phyloP scores from a whole-genome alignment of 495 filamentous ascomycete species.

The Tuber umbilicatum region DNA sequence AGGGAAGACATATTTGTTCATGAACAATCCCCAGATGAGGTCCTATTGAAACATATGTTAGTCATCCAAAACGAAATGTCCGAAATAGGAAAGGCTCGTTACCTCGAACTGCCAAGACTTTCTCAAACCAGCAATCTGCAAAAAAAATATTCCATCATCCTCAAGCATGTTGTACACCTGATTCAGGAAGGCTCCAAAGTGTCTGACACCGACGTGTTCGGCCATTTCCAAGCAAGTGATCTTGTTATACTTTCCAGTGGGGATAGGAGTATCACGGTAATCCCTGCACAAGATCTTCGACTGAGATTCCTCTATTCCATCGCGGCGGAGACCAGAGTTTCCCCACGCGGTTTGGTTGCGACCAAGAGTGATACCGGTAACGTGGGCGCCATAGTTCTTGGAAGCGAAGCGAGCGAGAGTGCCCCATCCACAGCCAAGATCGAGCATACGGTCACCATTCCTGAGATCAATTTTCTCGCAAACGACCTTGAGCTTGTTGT shows the following conservation, averaged over 20 bases:
- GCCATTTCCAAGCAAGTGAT: slow-evolving; percentile 88
- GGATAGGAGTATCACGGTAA: slow-evolving; percentile 73
- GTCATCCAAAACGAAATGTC: not conserved
- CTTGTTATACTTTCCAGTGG: slow-evolving; percentile 65
- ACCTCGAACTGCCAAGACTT: slow-evolving; percentile 86
- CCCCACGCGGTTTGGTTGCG: slow-evolving; percentile 82
- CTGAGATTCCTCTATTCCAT: slow-evolving; percentile 62
- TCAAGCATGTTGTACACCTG: slow-evolving; percentile 80
- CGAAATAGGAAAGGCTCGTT: slow-evolving; percentile 55
- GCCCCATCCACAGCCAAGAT: slow-evolving; percentile 85
- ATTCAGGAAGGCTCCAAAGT: slow-evolving; percentile 60
- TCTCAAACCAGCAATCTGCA: slow-evolving; percentile 76
- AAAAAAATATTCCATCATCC: slow-evolving; percentile 75
- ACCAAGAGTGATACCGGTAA: slow-evolving; percentile 72
- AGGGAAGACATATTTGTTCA: slow-evolving; percentile 91
- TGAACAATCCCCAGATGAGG: slow-evolving; percentile 58
- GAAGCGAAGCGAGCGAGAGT: slow-evolving; percentile 74
- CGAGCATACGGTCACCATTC: slow-evolving; percentile 64
- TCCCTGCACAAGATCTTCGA: slow-evolving; percentile 74
- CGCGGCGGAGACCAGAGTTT: slow-evolving; percentile 64
- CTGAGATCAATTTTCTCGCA: slow-evolving; percentile 77
- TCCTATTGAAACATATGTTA: slow-evolving; percentile 13
- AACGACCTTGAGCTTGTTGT: slow-evolving; percentile 79
- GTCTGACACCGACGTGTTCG: slow-evolving; percentile 78
- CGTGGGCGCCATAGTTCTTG: slow-evolving; percentile 68